Conservation (phyloP, 495 filamentous ascomycete genomes). For the Copromyces sp. region DNA sequence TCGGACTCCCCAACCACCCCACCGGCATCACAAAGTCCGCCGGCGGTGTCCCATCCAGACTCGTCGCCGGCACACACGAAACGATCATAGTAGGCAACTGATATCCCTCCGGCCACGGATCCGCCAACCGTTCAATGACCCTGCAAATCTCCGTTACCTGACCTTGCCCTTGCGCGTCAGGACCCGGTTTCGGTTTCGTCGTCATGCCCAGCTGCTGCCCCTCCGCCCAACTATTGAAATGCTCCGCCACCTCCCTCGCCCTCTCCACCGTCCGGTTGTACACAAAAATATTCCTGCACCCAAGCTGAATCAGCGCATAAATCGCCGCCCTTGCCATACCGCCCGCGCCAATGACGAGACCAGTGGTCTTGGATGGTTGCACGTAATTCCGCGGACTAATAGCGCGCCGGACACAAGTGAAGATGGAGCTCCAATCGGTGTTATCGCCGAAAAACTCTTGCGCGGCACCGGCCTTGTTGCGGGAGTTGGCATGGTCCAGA, state of each 20-base stretch:
- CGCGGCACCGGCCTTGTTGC: slow-evolving; percentile 55
- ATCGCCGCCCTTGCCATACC: slow-evolving; percentile 75
- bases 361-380: slow-evolving; percentile 53
- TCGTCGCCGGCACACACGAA: slow-evolving; percentile 64
- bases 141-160: slow-evolving; percentile 39
- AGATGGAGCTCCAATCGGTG: slow-evolving; percentile 73
- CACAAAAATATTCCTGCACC: slow-evolving; percentile 71
- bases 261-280: slow-evolving; percentile 57
- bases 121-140: slow-evolving; percentile 47
- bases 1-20: slow-evolving; percentile 65
- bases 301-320: slow-evolving; percentile 68
- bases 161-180: neutral
- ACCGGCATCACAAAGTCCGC: slow-evolving; percentile 67
- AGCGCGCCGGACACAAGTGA: slow-evolving; percentile 56
- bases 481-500: slow-evolving; percentile 53
- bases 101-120: slow-evolving; percentile 55
- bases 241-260: slow-evolving; percentile 55
- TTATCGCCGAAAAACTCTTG: slow-evolving; percentile 72
- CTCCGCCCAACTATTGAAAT: slow-evolving; percentile 51
- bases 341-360: slow-evolving; percentile 67
- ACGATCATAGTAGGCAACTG: slow-evolving; percentile 65
- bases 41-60: slow-evolving; percentile 49
- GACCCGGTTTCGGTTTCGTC: neutral
- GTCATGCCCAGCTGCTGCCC: slow-evolving; percentile 23
- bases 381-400: slow-evolving; percentile 73